Percentiles rank a stretch among this genome's conserved stretches.
Conservation (phyloP, 768 basidiomycete species). For the Termitomyces sp. region DNA sequence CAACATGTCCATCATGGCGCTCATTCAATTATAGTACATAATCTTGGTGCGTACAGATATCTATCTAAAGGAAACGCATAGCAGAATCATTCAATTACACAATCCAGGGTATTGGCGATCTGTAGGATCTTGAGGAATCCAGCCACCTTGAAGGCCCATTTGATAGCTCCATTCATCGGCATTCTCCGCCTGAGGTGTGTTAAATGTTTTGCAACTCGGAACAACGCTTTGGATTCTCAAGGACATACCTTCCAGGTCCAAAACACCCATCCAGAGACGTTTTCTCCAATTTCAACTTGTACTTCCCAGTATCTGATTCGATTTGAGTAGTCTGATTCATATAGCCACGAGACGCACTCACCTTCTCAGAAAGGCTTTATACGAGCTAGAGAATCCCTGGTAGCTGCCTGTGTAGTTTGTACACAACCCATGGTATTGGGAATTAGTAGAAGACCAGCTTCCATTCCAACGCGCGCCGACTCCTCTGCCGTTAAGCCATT, state of each 20-base stretch:
- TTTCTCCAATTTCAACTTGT: slow-evolving; percentile 72
- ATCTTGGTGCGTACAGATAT: too few species aligned
- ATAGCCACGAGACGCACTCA: slow-evolving; percentile 25
- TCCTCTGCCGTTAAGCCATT: slow-evolving; percentile 77
- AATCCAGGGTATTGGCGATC: slow-evolving; percentile 61
- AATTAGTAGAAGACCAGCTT: slow-evolving; percentile 38
- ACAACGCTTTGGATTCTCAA: neutral
- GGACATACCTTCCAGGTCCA: slow-evolving; percentile 74
- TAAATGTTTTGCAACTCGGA: neutral
- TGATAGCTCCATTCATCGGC: slow-evolving; percentile 78
- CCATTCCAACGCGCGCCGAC: slow-evolving; percentile 70
- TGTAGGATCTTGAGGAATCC: slow-evolving; percentile 73
- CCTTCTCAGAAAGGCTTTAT: slow-evolving; percentile 61
- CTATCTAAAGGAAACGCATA: neutral
- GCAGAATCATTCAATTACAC: slow-evolving; percentile 32
- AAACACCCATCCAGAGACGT: slow-evolving; percentile 66
- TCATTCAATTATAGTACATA: too few species aligned
- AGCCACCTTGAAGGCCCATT: slow-evolving; percentile 68
- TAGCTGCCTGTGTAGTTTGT: slow-evolving; percentile 57
- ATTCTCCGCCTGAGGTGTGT: slow-evolving; percentile 45
- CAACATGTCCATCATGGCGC: too few species aligned
- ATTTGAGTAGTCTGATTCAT: neutral
- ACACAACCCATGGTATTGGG: slow-evolving; percentile 57
- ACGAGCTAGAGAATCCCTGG: slow-evolving; percentile 53
- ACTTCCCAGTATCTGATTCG: slow-evolving; percentile 68